phyloP scores from a whole-genome alignment of 2,329 filamentous ascomycete species.

The Trichoderma breve region DNA sequence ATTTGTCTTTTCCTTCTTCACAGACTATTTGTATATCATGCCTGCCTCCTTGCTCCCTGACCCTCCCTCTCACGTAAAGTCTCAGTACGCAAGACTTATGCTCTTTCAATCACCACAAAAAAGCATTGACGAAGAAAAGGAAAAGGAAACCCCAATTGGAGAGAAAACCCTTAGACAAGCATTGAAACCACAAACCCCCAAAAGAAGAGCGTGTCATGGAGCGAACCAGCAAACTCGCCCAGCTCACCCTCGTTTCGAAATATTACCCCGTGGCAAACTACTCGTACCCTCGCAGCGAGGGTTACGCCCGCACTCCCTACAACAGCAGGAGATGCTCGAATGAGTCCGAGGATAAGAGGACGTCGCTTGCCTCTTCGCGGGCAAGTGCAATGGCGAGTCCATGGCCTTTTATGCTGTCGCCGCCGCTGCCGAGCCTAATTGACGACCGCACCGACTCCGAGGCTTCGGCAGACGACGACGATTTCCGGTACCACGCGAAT shows the following conservation, averaged over 20 bases:
- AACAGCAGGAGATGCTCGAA: conserved; percentile 1
- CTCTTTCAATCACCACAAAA: neutral
- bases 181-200: neutral
- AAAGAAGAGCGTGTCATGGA: conserved; percentile 33
- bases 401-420: conserved; percentile 38
- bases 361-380: conserved; percentile 47
- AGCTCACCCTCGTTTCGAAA: conserved; percentile 41
- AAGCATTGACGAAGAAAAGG: neutral
- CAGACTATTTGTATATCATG: conserved; percentile 12
- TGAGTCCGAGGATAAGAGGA: conserved; percentile 32
- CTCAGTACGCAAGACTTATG: neutral
- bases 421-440: conserved; percentile 45
- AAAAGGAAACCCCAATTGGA: neutral
- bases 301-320: conserved; percentile 20
- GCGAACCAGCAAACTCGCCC: conserved; percentile 35
- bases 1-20: too few relatives aligned
- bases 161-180: neutral
- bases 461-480: conserved; percentile 50
- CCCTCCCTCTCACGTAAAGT: neutral
- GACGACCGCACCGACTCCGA: conserved; percentile 53
- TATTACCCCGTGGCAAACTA: conserved; percentile 42
- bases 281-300: conserved; percentile 38
- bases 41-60: neutral
- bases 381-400: conserved; percentile 31
- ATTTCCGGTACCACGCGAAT: conserved; percentile 47